Percentiles rank a stretch among this genome's conserved stretches.
These are phyloP conservation scores for Aureobasidium subglaciale DNA, from an alignment of 2,329 filamentous ascomycete species.

Conservation along the genomic window DNA sequence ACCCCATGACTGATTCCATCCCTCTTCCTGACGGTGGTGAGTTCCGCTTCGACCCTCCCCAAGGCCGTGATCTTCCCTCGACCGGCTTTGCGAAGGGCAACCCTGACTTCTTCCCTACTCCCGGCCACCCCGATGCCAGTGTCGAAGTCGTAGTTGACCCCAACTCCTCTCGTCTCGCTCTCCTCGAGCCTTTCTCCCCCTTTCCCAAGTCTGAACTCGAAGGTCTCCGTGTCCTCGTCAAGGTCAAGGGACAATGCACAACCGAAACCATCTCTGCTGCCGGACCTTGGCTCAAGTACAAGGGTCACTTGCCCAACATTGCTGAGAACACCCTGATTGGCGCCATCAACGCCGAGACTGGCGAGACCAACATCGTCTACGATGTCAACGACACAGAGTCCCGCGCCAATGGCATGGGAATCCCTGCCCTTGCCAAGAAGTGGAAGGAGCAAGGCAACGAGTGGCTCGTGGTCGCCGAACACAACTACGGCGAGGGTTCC, in stretches of 20 bases:
- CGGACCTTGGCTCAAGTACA: conserved; percentile 98
- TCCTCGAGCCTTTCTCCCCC: conserved; percentile 80
- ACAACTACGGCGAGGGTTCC: conserved; percentile 92
- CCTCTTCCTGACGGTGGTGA: conserved; percentile 65
- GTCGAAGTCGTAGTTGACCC: conserved; percentile 73
- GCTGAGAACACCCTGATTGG: conserved; percentile 95
- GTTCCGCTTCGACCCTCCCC: conserved; percentile 78
- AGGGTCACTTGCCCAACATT: conserved; percentile 97
- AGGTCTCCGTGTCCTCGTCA: conserved; percentile 81
- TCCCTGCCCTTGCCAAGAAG: conserved; percentile 76
- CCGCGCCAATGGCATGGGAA: conserved; percentile 43
- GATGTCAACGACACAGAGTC: conserved; percentile 68
- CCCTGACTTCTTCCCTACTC: conserved; percentile 63
- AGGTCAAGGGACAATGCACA: conserved; percentile 95
- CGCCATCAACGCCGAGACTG: conserved; percentile 84
- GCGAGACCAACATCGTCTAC: conserved; percentile 87
- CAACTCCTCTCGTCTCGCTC: conserved; percentile 79
- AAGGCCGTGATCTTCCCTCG: conserved; percentile 53
- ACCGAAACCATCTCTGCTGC: conserved; percentile 98
- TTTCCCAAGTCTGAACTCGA: conserved; percentile 72
- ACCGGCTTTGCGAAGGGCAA: conserved; percentile 78
- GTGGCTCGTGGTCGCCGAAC: conserved; percentile 94
- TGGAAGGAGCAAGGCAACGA: conserved; percentile 71
- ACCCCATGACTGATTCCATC: conserved; percentile 83
- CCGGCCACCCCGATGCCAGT: conserved; percentile 62